A percentile compares a stretch with the other conserved stretches of the same genome.
Conservation (phyloP, 1,284 basidiomycete species). For the Peniophora sp. region DNA sequence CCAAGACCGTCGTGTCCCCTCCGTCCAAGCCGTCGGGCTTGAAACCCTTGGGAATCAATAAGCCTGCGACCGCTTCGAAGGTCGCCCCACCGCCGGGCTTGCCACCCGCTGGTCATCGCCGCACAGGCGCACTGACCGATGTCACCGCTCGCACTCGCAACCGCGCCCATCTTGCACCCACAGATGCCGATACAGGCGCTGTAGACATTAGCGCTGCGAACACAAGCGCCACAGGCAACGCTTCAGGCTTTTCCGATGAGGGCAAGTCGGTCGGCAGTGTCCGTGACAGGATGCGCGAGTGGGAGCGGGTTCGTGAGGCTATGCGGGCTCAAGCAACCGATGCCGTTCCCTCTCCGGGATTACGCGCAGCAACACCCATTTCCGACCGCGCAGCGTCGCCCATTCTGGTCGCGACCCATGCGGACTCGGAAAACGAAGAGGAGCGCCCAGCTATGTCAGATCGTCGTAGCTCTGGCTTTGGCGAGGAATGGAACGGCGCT, state of each 20-base stretch:
- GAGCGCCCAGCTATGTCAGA: constrained; percentile 1
- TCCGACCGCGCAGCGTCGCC: constrained; percentile 2
- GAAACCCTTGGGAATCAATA: constrained; percentile 11
- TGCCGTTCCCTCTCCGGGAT: neutral
- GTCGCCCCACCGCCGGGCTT: neutral
- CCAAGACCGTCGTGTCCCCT: neutral
- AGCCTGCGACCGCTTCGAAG: constrained; percentile 8
- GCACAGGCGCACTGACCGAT: neutral
- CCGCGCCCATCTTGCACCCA: neutral
- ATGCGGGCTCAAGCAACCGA: constrained; percentile 9
- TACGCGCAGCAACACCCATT: constrained; percentile 5
- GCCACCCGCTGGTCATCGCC: neutral
- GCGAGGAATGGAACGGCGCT: no score
- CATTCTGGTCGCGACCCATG: constrained; percentile 3
- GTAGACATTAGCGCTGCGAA: constrained; percentile 4
- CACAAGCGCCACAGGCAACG: neutral
- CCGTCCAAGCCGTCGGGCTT: neutral
- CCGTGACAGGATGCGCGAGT: constrained; percentile 14
- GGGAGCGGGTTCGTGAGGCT: constrained; percentile 15
- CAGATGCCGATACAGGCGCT: neutral
- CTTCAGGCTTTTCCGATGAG: constrained; percentile 2
- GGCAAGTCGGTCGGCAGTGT: constrained; percentile 25
- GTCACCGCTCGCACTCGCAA: constrained; percentile 4
- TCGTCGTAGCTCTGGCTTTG: neutral
- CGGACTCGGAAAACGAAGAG: constrained; percentile 7